Percentiles rank a stretch among this genome's conserved stretches.
These are phyloP conservation scores for Citrus glauca DNA, from an alignment of 345 rosid genomes.

Conservation along the genomic window DNA sequence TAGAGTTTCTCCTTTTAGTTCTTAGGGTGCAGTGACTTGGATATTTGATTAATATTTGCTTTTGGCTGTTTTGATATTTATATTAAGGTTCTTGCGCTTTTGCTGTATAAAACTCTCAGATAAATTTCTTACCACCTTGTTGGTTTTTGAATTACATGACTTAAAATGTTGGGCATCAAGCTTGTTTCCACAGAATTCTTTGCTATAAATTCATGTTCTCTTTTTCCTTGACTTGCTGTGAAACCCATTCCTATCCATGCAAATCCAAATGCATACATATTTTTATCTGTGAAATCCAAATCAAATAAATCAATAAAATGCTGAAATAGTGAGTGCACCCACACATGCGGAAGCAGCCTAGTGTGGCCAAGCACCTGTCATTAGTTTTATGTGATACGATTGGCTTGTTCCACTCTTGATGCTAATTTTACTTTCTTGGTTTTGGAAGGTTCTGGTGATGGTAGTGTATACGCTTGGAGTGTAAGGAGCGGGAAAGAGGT, in stretches of 20 bases:
- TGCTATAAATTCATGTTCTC: background rate
- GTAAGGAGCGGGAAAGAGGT: conserved; percentile 89
- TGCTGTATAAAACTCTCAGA: background rate
- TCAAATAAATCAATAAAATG: background rate
- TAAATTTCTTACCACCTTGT: background rate
- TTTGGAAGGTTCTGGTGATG: conserved; percentile 83
- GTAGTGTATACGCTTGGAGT: conserved; percentile 89
- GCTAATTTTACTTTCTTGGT: conserved; percentile 12
- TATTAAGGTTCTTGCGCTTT: background rate
- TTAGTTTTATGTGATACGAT: background rate
- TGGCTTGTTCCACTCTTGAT: background rate
- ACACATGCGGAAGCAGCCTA: background rate
- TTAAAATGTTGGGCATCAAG: background rate
- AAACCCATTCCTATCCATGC: background rate
- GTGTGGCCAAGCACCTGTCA: background rate
- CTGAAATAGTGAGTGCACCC: background rate
- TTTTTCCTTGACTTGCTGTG: background rate
- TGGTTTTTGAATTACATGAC: background rate
- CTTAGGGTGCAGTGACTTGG: background rate
- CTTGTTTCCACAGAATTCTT: background rate
- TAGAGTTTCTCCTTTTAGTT: conserved; percentile 19
- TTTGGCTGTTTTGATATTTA: background rate
- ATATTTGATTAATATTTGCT: background rate
- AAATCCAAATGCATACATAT: background rate
- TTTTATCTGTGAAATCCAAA: background rate